Evolutionary conservation across 2,329 filamentous ascomycete genomes (phyloP).

Genomic region (Fusarium pseudoanthophilum): DNA sequence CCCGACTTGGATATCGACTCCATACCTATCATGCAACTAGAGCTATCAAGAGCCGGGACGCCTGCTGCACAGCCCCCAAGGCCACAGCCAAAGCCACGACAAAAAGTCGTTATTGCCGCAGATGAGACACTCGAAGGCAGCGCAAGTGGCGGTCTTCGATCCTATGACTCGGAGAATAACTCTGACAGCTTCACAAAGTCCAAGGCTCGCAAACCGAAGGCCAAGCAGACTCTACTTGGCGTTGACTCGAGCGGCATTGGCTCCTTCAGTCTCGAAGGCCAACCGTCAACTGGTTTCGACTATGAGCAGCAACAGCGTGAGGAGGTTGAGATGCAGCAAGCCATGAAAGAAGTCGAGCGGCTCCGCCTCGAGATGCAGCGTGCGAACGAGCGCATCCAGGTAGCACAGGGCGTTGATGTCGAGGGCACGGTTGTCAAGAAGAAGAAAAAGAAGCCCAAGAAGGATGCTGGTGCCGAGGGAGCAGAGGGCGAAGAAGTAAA

Average conservation of each 20-base stretch:
- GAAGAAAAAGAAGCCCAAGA: slow-evolving; percentile 66
- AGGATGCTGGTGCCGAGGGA: slow-evolving; percentile 40
- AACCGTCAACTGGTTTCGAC: slow-evolving; percentile 58
- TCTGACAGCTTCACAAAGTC: slow-evolving; percentile 61
- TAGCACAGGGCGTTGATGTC: slow-evolving; percentile 72
- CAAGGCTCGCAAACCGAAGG: slow-evolving; percentile 63
- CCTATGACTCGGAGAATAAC: slow-evolving; percentile 66
- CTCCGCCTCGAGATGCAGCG: slow-evolving; percentile 90
- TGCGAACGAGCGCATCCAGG: slow-evolving; percentile 78
- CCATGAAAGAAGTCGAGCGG: slow-evolving; percentile 88
- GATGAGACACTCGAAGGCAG: slow-evolving; percentile 77
- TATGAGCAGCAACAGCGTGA: slow-evolving; percentile 77
- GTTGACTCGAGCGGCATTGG: slow-evolving; percentile 88
- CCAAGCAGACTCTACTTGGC: slow-evolving; percentile 76
- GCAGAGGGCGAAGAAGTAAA: slow-evolving; percentile 34
- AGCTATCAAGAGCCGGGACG: slow-evolving; percentile 69
- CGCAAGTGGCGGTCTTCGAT: slow-evolving; percentile 58
- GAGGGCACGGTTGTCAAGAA: slow-evolving; percentile 76
- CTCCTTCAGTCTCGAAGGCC: slow-evolving; percentile 72
- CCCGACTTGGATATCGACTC: slow-evolving; percentile 89
- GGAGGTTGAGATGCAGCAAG: slow-evolving; percentile 88
- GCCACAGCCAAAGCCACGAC: slow-evolving; percentile 58
- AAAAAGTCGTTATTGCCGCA: slow-evolving; percentile 73
- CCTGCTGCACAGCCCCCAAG: slow-evolving; percentile 48
- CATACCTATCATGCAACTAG: slow-evolving; percentile 94